Conservation (phyloP, 2,329 filamentous ascomycete genomes). For the Davidsoniella eucalypti region DNA sequence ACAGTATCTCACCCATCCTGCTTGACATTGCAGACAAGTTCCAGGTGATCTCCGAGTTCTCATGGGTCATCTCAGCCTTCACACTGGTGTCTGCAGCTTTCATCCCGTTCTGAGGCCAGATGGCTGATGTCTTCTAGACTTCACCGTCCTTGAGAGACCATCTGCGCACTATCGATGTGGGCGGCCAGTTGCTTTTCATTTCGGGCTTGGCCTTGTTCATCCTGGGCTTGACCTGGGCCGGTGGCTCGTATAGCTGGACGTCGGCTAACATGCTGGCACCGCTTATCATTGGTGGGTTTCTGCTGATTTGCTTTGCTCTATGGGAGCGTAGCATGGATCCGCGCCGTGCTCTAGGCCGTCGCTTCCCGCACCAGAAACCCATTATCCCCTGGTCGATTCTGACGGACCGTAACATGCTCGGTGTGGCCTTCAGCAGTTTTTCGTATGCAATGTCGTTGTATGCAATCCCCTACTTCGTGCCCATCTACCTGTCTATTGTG, state of each 20-base stretch:
- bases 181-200: slow-evolving; percentile 40
- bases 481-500: slow-evolving; percentile 50
- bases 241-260: slow-evolving; percentile 34
- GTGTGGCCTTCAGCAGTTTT: slow-evolving; percentile 48
- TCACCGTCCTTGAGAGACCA: background rate
- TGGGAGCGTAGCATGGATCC: slow-evolving; percentile 40
- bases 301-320: slow-evolving; percentile 27
- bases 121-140: slow-evolving; percentile 31
- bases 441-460: slow-evolving; percentile 39
- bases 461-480: slow-evolving; percentile 47
- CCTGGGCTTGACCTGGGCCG: slow-evolving; percentile 39
- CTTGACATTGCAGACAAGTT: slow-evolving; percentile 42
- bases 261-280: slow-evolving; percentile 32
- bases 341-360: slow-evolving; percentile 27
- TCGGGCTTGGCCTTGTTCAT: slow-evolving; percentile 36
- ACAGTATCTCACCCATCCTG: slow-evolving; percentile 33
- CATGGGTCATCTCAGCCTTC: slow-evolving; percentile 55
- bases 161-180: slow-evolving; percentile 27
- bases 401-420: slow-evolving; percentile 36
- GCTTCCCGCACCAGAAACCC: slow-evolving; percentile 34
- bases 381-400: slow-evolving; percentile 50
- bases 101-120: slow-evolving; percentile 48
- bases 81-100: slow-evolving; percentile 51
- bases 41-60: slow-evolving; percentile 29
- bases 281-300: slow-evolving; percentile 27